Conservation (phyloP, 129 eudicot species). For the Lactuca sativa region DNA sequence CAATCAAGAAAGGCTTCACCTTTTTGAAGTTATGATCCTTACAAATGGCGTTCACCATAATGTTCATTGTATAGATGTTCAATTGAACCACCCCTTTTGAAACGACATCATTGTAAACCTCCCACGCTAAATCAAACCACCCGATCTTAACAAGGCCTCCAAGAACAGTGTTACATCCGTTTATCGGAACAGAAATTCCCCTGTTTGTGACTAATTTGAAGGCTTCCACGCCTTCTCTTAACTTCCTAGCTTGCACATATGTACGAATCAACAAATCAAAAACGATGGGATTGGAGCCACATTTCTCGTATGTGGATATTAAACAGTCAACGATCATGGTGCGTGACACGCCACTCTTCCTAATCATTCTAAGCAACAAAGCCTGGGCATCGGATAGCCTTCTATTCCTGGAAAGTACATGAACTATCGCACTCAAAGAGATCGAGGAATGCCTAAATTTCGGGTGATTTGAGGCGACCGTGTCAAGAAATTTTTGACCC, state of each 20-base stretch:
- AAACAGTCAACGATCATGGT: slow-evolving; percentile 54
- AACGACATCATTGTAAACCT: slow-evolving; percentile 47
- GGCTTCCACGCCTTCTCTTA: slow-evolving; percentile 74
- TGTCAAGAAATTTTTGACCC: slow-evolving; percentile 53
- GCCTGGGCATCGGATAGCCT: slow-evolving; percentile 65
- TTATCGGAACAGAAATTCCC: slow-evolving; percentile 52
- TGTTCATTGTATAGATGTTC: slow-evolving; percentile 64
- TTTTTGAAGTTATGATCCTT: slow-evolving; percentile 51
- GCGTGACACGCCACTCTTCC: slow-evolving; percentile 60
- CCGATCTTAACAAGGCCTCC: slow-evolving; percentile 84
- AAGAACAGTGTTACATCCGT: slow-evolving; percentile 74
- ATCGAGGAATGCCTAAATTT: slow-evolving; percentile 51
- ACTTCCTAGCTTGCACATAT: slow-evolving; percentile 83
- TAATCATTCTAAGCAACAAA: slow-evolving; percentile 58
- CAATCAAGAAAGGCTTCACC: slow-evolving; percentile 37
- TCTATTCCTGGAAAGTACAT: slow-evolving; percentile 40
- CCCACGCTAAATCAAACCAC: slow-evolving; percentile 78
- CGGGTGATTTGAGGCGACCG: slow-evolving; percentile 37
- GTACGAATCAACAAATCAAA: slow-evolving; percentile 78
- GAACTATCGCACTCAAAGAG: slow-evolving; percentile 58
- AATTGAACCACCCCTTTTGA: slow-evolving; percentile 32
- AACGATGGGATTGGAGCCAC: slow-evolving; percentile 44
- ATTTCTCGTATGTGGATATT: slow-evolving; percentile 32
- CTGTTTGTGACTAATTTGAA: slow-evolving; percentile 35
- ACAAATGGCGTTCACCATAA: slow-evolving; percentile 77